phyloP scores from a whole-genome alignment of 495 filamentous ascomycete genomes.

The Hypoxylon crocopeplum region DNA sequence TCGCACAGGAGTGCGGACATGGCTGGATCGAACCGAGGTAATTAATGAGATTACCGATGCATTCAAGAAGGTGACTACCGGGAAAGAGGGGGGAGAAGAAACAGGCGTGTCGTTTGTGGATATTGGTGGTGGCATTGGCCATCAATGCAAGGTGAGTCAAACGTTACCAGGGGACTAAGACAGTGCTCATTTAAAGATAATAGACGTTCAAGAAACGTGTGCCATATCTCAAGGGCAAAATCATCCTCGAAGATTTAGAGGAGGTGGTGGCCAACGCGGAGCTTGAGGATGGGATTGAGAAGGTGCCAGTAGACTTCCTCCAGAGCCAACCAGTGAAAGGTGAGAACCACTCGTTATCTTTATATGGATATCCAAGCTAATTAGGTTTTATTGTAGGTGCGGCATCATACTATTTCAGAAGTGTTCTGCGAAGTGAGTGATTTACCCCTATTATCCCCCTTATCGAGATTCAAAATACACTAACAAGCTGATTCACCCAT shows the following conservation, averaged over 20 bases:
- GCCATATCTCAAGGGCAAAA: conserved; percentile 47
- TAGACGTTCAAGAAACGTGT: conserved; percentile 53
- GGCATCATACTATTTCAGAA: conserved; percentile 47
- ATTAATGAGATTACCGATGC: conserved; percentile 22
- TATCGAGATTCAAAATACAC: background rate
- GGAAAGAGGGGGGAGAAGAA: conserved; percentile 2
- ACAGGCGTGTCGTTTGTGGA: conserved; percentile 54
- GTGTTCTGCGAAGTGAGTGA: conserved; percentile 37
- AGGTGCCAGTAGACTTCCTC: conserved; percentile 58
- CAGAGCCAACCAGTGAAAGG: conserved; percentile 55
- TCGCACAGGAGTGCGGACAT: conserved; percentile 20
- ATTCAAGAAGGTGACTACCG: conserved; percentile 18
- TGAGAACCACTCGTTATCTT: conserved; percentile 12
- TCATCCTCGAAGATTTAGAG: conserved; percentile 63
- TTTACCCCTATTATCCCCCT: background rate
- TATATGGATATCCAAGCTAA: background rate
- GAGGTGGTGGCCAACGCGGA: conserved; percentile 41
- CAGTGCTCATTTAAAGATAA: background rate
- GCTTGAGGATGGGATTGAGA: conserved; percentile 53
- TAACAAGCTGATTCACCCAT: conserved; percentile 19
- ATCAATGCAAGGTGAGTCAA: conserved; percentile 49
- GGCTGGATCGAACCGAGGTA: conserved; percentile 20
- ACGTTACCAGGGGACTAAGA: background rate
- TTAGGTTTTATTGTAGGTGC: conserved; percentile 26
- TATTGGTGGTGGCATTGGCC: conserved; percentile 61